These are phyloP conservation scores for Tricholoma terreum DNA, from an alignment of 768 basidiomycete species.

Conservation along the genomic window DNA sequence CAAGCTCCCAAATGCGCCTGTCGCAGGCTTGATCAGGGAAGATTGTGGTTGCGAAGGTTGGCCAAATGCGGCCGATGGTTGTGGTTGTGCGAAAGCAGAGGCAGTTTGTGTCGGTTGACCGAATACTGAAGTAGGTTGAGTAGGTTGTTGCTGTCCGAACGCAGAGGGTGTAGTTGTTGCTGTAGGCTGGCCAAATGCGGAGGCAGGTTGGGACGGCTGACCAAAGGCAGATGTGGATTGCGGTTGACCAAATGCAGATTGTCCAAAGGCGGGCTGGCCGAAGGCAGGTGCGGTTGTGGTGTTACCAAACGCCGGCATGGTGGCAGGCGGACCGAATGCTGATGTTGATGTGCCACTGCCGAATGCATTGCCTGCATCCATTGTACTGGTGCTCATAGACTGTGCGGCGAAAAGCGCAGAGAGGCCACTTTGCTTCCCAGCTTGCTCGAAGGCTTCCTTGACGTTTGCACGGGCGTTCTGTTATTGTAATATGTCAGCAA, in stretches of 20 bases:
- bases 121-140: conserved; percentile 22
- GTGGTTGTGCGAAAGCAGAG: conserved; percentile 32
- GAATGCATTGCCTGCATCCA: conserved; percentile 18
- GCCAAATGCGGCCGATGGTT: conserved; percentile 31
- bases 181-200: conserved; percentile 33
- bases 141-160: conserved; percentile 33
- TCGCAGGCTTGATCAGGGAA: conserved; percentile 45
- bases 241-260: conserved; percentile 31
- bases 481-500: not conserved
- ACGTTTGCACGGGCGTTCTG: conserved; percentile 51
- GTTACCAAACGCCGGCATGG: conserved; percentile 26
- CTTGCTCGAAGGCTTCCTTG: conserved; percentile 49
- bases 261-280: conserved; percentile 36
- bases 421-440: conserved; percentile 39
- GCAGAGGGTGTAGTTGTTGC: conserved; percentile 30
- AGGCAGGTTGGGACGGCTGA: conserved; percentile 17
- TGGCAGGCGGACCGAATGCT: conserved; percentile 24
- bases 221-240: conserved; percentile 28
- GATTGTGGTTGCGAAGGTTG: conserved; percentile 24
- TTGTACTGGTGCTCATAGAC: conserved; percentile 15
- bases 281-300: conserved; percentile 24
- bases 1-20: conserved; percentile 49
- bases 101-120: conserved; percentile 27
- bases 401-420: conserved; percentile 17
- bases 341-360: conserved; percentile 24